Evolutionary conservation across 73 alveolate species (phyloP), one percentile per base, ranked within the genome.

Genomic region (Chromera velia): DNA sequence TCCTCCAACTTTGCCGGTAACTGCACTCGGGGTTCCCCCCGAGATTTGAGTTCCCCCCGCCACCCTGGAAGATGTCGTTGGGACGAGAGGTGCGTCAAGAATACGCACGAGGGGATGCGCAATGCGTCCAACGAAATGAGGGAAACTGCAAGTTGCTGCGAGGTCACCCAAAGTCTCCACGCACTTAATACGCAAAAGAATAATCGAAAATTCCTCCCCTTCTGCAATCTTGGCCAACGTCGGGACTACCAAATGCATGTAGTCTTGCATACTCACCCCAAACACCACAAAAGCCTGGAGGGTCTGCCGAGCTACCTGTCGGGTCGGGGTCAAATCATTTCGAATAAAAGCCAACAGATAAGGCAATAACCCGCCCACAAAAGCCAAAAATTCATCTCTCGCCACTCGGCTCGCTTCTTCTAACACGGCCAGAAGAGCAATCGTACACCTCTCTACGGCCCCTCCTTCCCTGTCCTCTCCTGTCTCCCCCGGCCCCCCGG

Each of bases 1-100:
- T 28, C 47, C 45, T 86, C 89, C 9, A 86, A 86, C 28, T 81
- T 69, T 47, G 76, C 76, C 32, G 70, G 89, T 24, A 80, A 40
- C 55, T 13, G 22, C 55, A 40, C 55, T n/a, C n/a, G n/a, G n/a
- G n/a, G n/a, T n/a, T n/a, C n/a, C n/a, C n/a, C 55, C 55, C 55
- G 55, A 40, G 22, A 13, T 40, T 13, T 13, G 22, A 40, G 55
- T 13, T 13, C 55, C 55, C 22, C 22, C 55, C 55, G 55, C 55
- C 55, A 7, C 55, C 55, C 55, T 7, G 22, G 22, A 40, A 40
- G 55, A 40, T 40, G 55, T 40, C 22, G 55, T 13, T 4, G 55
- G 55, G 55, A 40, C 22, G 55, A 13, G 13, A 7, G 55, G 4
- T 4, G 55, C 55, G 55, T 40, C 55, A 13, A 40, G 55, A 7